Evolutionary conservation across 2,329 filamentous ascomycete species (phyloP).

Genomic region (Aphanoascus verrucosus): DNA sequence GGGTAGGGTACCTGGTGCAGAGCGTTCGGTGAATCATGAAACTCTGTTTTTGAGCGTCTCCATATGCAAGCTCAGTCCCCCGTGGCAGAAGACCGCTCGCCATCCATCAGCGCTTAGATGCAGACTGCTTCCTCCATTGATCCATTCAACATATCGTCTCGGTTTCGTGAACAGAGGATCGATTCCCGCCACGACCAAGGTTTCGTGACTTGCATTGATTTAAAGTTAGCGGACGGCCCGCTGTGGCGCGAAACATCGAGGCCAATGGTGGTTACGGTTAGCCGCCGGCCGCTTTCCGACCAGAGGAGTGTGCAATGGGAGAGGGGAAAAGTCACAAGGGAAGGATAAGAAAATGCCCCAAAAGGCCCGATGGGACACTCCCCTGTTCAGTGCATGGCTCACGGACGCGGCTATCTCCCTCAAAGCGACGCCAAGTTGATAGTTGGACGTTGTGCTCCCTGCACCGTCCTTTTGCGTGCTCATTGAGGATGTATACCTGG

Average conservation of each 20-base stretch:
- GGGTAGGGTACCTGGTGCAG: conserved; percentile 5
- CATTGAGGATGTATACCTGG: background rate
- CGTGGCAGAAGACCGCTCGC: background rate
- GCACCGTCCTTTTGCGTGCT: background rate
- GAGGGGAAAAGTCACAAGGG: background rate
- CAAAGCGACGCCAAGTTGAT: background rate
- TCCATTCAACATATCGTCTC: background rate
- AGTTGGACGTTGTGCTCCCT: background rate
- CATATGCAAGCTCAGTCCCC: background rate
- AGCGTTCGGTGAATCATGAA: conserved; percentile 7
- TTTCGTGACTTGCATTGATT: conserved; percentile 4
- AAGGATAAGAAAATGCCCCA: background rate
- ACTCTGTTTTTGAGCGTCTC: background rate
- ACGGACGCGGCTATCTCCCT: background rate
- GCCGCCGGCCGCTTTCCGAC: conserved; percentile 10
- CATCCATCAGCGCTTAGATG: conserved; percentile 5
- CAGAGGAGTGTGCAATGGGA: background rate
- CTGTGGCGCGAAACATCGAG: conserved; percentile 8
- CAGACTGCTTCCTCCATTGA: conserved; percentile 1
- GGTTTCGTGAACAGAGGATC: background rate
- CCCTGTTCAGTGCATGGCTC: background rate
- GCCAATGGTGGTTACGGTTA: conserved; percentile 8
- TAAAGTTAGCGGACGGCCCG: conserved; percentile 14
- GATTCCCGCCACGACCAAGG: background rate
- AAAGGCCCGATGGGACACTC: background rate